Evolutionary conservation across 495 filamentous ascomycete species (phyloP), one percentile per base, ranked within the genome.

Genomic region (Aspergillus wentii): DNA sequence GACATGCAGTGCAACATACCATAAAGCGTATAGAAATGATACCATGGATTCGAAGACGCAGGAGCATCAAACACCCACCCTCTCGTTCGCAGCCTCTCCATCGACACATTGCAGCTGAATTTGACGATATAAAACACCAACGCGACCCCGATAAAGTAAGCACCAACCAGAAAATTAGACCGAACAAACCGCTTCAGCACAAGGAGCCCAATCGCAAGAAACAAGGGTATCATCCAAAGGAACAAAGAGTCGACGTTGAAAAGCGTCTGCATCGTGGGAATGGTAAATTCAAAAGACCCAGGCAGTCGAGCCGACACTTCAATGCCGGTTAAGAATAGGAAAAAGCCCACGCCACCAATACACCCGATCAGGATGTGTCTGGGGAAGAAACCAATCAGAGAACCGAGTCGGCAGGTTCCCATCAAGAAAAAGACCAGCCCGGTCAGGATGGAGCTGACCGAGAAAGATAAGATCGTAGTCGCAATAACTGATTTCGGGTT

Each of bases 271-370:
- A 94, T 62, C 1, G 88, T 95, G n/a, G 72, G 68, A 6, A 85
- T 48, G 48, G 85, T 75, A 49, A 92, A 94, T 45, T 84, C 76
- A 13, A 97, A 72, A 52, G 83, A 86, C 5, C 89, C 88, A 14
- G 88, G 77, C 17, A 98, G 70, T 23, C 88, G 75, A 6, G 90
- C 90, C n/a, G 88, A 91, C 15, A 98, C 92, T 51, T 98, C 92
- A 31, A 98, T 74, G 17, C 86, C 92, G 1, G 92, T 98, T 27
- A 82, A 79, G 32, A 96, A 65, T 17, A 98, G 75, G 60, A 98
- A 98, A 72, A 87, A 94, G n/a, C 92, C 92, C 15, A 98, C 94
- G 38, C 92, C 92, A 27, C 94, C 92, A 43, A 98, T 97, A 53
- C 94, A 96, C 17, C 92, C 92, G 30, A 94, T 87, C n/a, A 97